Base-by-base conservation (phyloP, 2,329 filamentous ascomycete species). In the Colletotrichum sp. region DNA sequence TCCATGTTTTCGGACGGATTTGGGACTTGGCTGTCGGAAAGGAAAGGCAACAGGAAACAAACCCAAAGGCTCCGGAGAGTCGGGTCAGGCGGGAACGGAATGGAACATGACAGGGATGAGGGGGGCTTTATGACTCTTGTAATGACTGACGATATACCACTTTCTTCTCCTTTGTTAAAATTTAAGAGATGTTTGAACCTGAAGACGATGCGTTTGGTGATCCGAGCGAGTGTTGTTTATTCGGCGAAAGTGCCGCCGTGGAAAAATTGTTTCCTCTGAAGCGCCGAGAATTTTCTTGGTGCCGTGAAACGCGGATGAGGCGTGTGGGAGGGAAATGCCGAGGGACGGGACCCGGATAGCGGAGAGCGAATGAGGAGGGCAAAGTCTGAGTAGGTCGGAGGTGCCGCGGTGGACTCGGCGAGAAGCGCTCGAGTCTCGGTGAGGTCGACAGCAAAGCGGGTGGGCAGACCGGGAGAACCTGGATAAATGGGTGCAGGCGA, bases 131-230 rank as follows among this genome's bases (percentile, higher is more conserved):
- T 73, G 73, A 68, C 63, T 34, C 52, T 73, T 75, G 73, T 75
- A 75, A 75, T 68, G 73, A 75, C 70, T 73, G 64, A 73, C 70
- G 73, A 75, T 68, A 65, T 44, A 71, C 66, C 52, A 60, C 36
- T 72, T 30, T 62, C 63, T 73, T 68, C 55, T 60, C 63, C 24
- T 63, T 67, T 72, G 55, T 67, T 22, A 63, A 71, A 18, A 12
- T 44, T 66, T 48, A 22, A 52, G 24, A 52, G 15, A 48, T 55
- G 55, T 63, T 63, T 60, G 12, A 39, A n/a, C 22, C n/a, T 22
- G n/a, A 24, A 63, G 5, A 32, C 5, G 36, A 48, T 44, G 30
- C 13, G 26, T 18, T 18, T 39, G 36, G 9, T 66, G 63, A 48
- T 30, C 26, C 18, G 22, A 48, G 63, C 30, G 63, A 24, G n/a